Evolutionary conservation across 2,329 filamentous ascomycete genomes (phyloP).

Genomic region (Venturia oleaginea): DNA sequence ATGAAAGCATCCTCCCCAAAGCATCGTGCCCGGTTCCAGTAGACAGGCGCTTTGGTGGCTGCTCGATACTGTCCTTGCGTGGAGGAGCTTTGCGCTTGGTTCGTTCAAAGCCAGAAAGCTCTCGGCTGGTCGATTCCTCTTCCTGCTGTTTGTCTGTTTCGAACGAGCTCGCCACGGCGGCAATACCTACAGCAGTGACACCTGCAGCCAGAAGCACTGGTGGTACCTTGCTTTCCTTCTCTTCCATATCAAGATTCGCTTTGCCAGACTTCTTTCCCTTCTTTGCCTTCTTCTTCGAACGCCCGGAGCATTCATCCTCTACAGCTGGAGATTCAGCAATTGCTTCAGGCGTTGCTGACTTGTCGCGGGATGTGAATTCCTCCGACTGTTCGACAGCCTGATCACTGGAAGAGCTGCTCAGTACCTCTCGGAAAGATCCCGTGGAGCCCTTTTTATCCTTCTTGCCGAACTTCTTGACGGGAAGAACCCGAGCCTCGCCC

Average conservation of each 20-base stretch:
- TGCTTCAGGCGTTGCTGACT: not conserved
- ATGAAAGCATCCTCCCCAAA: not conserved
- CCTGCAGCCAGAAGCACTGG: constrained; percentile 9
- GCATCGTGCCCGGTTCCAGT: not conserved
- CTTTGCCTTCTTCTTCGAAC: constrained; percentile 12
- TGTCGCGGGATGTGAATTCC: not conserved
- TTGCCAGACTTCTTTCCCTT: constrained; percentile 14
- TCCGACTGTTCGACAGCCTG: not conserved
- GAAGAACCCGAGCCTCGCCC: constrained; percentile 16
- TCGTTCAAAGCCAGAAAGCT: constrained; percentile 17
- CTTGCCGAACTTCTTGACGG: constrained; percentile 19
- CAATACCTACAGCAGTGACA: not conserved
- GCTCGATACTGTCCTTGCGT: constrained; percentile 17
- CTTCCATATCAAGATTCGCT: constrained; percentile 13
- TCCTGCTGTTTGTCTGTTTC: not conserved
- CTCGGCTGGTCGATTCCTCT: not conserved
- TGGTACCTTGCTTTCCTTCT: constrained; percentile 4
- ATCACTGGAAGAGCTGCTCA: constrained; percentile 15
- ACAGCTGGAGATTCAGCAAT: not conserved
- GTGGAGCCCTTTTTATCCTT: constrained; percentile 19
- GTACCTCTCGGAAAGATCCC: not conserved
- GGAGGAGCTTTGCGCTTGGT: constrained; percentile 28
- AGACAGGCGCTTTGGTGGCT: not conserved
- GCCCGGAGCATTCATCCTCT: constrained; percentile 17
- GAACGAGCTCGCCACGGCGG: not conserved